Base-by-base conservation (phyloP, 805 yeast genomes). In the Priceomyces melissophilus region DNA sequence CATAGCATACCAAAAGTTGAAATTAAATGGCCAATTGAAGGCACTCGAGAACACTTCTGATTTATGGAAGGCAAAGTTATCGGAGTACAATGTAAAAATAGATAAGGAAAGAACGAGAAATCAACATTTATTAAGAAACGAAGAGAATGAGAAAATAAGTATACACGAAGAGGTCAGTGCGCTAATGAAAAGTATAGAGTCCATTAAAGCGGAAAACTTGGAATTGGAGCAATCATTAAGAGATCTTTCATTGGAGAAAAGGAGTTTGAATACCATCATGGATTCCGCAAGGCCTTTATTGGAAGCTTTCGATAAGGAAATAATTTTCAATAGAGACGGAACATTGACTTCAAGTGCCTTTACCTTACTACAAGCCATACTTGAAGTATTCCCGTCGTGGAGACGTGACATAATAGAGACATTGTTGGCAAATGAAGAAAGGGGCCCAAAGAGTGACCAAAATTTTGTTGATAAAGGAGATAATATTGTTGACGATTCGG, bases 311-410 rank as follows among this genome's bases (percentile, higher is more conserved):
- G 55, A 50, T 27, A 37, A 20, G 34, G 46, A 39, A 23, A 33
- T 43, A 4, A 48, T 52, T 8, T 65, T 65, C 44, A 57, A 54
- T 29, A 62, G 60, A 29, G 71, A 67, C 37, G 65, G 65, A 10
- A 40, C 53, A 1, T 42, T 69, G 14, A 54, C 56, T 15, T 49
- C 47, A 16, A 47, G 46, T 7, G 62, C 63, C 2, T 35, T 50
- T n/a, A 70, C 63, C 8, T 37, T 55, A 1, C 37, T 66, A 7
- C 41, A 47, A 12, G 49, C 54, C 28, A 49, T 69, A 3, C 52
- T 52, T 32, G 43, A 44, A 17, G 39, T 63, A n/a, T 48, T 45
- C 32, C 73, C 73, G 9, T 54, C 57, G 3, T 69, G 74, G 75
- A 54, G 53, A 30, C 46, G 45, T 10, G 67, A 65, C 14, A 48